phyloP scores from a whole-genome alignment of 345 rosid genomes.

The Salix purpurea region DNA sequence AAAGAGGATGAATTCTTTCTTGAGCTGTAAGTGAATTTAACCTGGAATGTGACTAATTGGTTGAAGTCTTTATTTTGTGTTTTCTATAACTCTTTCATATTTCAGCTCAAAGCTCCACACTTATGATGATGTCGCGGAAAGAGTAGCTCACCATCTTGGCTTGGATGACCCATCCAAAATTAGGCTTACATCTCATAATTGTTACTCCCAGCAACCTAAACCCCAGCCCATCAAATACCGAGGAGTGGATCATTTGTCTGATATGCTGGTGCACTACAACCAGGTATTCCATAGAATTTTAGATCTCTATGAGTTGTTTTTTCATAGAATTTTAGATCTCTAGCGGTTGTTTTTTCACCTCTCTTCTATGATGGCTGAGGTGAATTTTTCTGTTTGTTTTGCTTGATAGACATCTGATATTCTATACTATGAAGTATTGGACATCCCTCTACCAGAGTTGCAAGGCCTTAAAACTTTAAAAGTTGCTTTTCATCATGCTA shows the following conservation, averaged over 20 bases:
- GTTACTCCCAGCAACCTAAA: slow-evolving; percentile 98
- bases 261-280: slow-evolving; percentile 89
- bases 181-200: slow-evolving; percentile 95
- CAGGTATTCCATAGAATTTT: slow-evolving; percentile 46
- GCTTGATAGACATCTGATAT: slow-evolving; percentile 70
- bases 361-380: slow-evolving; percentile 9
- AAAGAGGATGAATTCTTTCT: slow-evolving; percentile 75
- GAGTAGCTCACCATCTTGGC: slow-evolving; percentile 73
- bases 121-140: slow-evolving; percentile 90
- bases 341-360: neutral
- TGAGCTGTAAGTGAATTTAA: slow-evolving; percentile 17
- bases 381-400: neutral
- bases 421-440: slow-evolving; percentile 87
- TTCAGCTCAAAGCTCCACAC: slow-evolving; percentile 86
- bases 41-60: neutral
- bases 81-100: neutral
- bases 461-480: slow-evolving; percentile 70
- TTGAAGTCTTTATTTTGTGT: neutral
- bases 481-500: slow-evolving; percentile 23
- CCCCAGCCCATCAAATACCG: slow-evolving; percentile 88
- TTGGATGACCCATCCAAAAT: slow-evolving; percentile 88
- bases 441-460: slow-evolving; percentile 93
- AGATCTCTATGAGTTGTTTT: neutral
- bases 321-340: neutral
- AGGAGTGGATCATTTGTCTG: slow-evolving; percentile 84